phyloP scores from a whole-genome alignment of 2,329 filamentous ascomycete genomes.

The Penicillium sp. region DNA sequence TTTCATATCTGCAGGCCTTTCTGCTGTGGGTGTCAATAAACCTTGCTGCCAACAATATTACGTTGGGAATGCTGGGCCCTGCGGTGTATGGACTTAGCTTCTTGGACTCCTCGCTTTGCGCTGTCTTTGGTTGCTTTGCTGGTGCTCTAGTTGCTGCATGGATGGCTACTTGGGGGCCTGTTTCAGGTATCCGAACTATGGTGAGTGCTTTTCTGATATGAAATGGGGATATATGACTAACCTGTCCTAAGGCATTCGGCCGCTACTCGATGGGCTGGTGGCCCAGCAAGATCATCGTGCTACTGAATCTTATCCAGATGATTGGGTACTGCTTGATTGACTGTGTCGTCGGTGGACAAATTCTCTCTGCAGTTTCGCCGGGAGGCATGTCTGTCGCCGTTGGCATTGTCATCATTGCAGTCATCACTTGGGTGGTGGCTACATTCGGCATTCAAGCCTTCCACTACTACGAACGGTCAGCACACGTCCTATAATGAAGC shows the following conservation, averaged over 20 bases:
- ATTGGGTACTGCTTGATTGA: conserved; percentile 63
- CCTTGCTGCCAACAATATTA: conserved; percentile 62
- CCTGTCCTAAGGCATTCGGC: conserved; percentile 48
- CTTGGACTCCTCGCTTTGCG: conserved; percentile 55
- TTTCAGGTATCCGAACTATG: conserved; percentile 62
- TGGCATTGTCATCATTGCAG: conserved; percentile 60
- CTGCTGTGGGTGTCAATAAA: conserved; percentile 64
- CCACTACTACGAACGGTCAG: conserved; percentile 64
- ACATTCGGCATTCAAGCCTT: conserved; percentile 68
- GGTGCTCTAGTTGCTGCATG: conserved; percentile 58
- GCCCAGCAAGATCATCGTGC: conserved; percentile 61
- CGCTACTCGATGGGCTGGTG: conserved; percentile 65
- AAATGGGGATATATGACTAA: conserved; percentile 1
- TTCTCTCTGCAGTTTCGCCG: conserved; percentile 62
- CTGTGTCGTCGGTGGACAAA: conserved; percentile 66
- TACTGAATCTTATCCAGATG: conserved; percentile 62
- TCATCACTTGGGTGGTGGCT: conserved; percentile 63
- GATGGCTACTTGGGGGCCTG: conserved; percentile 61
- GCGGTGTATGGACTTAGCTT: conserved; percentile 59
- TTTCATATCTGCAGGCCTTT: conserved; percentile 57
- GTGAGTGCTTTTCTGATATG: conserved; percentile 28
- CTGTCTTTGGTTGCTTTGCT: conserved; percentile 56
- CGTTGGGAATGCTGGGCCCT: conserved; percentile 62
- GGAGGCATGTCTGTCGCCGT: conserved; percentile 62
- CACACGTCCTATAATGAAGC: not conserved